These are phyloP conservation scores for Oidiodendron maius DNA, from an alignment of 495 filamentous ascomycete genomes.

Conservation along the genomic window DNA sequence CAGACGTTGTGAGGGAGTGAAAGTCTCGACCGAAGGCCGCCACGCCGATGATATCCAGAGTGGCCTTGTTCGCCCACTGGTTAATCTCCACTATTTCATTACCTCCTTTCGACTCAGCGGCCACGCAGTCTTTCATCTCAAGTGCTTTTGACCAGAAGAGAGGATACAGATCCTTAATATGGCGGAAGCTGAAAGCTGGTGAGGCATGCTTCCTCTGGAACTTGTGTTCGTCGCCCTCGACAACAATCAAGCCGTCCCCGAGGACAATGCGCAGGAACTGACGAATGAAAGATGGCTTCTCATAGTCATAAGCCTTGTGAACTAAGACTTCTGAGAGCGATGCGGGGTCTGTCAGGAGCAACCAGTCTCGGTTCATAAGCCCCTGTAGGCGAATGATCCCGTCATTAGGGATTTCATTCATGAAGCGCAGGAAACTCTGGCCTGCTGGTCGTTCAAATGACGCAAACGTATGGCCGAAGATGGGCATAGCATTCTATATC, in stretches of 20 bases:
- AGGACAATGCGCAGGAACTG: constrained; percentile 54
- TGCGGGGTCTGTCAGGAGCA: constrained; percentile 60
- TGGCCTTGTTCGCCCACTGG: constrained; percentile 63
- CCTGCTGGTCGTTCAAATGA: constrained; percentile 29
- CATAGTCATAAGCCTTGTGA: constrained; percentile 71
- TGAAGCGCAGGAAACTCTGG: constrained; percentile 19
- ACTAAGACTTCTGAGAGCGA: constrained; percentile 58
- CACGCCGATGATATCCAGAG: constrained; percentile 82
- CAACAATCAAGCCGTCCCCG: constrained; percentile 71
- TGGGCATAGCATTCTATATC: constrained; percentile 31
- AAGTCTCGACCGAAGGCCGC: constrained; percentile 80
- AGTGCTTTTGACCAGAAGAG: constrained; percentile 69
- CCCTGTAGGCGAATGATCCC: constrained; percentile 72
- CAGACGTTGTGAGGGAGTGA: constrained; percentile 54
- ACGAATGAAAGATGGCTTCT: constrained; percentile 59
- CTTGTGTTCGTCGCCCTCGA: constrained; percentile 82
- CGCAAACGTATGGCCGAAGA: constrained; percentile 3
- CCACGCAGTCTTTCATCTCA: constrained; percentile 38
- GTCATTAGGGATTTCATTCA: constrained; percentile 68
- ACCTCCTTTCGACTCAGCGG: constrained; percentile 28
- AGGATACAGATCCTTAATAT: constrained; percentile 80
- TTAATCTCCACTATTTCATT: constrained; percentile 57
- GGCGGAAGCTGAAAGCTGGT: constrained; percentile 79
- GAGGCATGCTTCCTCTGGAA: constrained; percentile 70
- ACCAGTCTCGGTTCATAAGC: constrained; percentile 60